These are phyloP conservation scores for Chlorociboria aeruginascens DNA, from an alignment of 495 filamentous ascomycete genomes.

Conservation along the genomic window DNA sequence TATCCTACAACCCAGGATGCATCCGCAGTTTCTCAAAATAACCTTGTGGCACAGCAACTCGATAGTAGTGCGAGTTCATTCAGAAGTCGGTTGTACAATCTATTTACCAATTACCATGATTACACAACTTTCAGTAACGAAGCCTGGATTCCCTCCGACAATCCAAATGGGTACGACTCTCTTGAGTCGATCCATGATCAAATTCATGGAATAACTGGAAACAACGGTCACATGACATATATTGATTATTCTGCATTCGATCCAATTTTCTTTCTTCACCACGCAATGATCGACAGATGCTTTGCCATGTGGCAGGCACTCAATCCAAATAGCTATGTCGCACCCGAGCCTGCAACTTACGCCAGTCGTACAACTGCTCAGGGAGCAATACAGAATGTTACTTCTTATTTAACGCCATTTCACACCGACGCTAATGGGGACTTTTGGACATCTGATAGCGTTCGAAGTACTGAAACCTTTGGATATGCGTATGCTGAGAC, in stretches of 20 bases:
- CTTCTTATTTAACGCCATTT: constrained; percentile 35
- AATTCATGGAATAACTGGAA: constrained; percentile 42
- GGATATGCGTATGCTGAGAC: constrained; percentile 53
- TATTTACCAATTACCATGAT: constrained; percentile 45
- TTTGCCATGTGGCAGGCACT: constrained; percentile 64
- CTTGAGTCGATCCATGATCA: constrained; percentile 54
- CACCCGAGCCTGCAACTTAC: constrained; percentile 30
- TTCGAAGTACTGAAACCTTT: constrained; percentile 24
- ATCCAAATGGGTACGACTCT: constrained; percentile 33
- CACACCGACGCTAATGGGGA: constrained; percentile 18
- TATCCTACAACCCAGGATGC: constrained; percentile 30
- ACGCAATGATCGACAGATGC: constrained; percentile 51
- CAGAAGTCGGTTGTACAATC: constrained; percentile 43
- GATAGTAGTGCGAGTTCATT: constrained; percentile 32
- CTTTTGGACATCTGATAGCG: constrained; percentile 40
- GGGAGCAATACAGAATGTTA: constrained; percentile 28
- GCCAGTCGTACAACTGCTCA: constrained; percentile 39
- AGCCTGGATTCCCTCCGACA: constrained; percentile 29
- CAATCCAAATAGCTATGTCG: constrained; percentile 45
- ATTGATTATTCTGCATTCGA: constrained; percentile 60
- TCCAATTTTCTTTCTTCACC: constrained; percentile 63
- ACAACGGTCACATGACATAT: constrained; percentile 54
- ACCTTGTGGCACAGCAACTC: constrained; percentile 32
- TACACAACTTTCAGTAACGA: constrained; percentile 49
- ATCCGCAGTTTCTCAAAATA: constrained; percentile 38